Evolutionary conservation across 208 protist species (phyloP), one percentile per base, ranked within the genome.

Genomic region (Angomonas desouzai): DNA sequence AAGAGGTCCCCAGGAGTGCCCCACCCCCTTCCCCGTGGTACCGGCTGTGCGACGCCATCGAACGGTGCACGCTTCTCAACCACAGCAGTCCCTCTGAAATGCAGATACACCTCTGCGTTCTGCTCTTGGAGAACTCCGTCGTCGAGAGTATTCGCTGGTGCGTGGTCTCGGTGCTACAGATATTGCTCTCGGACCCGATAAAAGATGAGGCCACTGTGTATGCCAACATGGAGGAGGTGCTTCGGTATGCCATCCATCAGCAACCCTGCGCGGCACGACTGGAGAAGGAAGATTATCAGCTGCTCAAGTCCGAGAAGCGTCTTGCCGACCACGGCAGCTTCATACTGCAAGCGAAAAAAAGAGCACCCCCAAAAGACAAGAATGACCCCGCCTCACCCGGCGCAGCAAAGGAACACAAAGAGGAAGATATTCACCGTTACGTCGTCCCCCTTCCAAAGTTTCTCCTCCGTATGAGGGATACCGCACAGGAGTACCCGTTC

Each of bases 261-360:
- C 56, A 61, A 27, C 56, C 32, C 22, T 61, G 56, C 34, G 6
- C 30, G 9, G 56, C 56, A 22, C 56, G 56, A 7, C 56, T 61
- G 36, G 10, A 48, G 22, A 23, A 29, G 30, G 33, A 61, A 29
- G 56, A 61, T 34, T 48, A 48, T 22, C n/a, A 61, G 20, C 34
- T 61, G 20, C n/a, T 34, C 11, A 27, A 28, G 25, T 29, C 25
- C 16, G 56, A 34, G 13, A 61, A 51, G 6, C 20, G 10, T 27
- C 6, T 51, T 3, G 10, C 45, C 9, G 10, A 13, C 20, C 10
- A 23, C 45, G 45, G 18, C 45, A 9, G 18, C 20, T 9, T 23
- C n/a, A 9, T 23, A 4, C 20, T 51, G 6, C 45, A 51, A 16
- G 18, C 20, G 18, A 51, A 51, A 51, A 51, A 51, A 16, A 51